These are phyloP conservation scores for Globisporangium cystogenes DNA, from an alignment of 352 stramenopile species.

Conservation along the genomic window DNA sequence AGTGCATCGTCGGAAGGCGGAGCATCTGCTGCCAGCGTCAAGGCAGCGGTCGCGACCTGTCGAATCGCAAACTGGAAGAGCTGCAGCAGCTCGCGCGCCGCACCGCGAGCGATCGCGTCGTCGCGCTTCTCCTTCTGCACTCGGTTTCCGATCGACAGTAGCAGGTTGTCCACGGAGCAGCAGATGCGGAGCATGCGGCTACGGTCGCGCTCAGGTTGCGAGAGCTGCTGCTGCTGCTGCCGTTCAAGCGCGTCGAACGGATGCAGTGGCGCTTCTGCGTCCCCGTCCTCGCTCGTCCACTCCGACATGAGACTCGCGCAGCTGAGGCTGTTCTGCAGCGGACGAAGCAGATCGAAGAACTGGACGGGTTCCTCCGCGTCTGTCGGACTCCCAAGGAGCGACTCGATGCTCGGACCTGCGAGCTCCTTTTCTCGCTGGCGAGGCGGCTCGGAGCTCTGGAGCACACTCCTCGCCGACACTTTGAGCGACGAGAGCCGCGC, in stretches of 20 bases:
- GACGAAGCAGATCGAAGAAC: slow-evolving; percentile 49
- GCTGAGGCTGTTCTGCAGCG: slow-evolving; percentile 53
- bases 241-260: neutral
- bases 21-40: neutral
- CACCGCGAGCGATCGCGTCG: slow-evolving; percentile 33
- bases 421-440: neutral
- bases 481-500: slow-evolving; percentile 13
- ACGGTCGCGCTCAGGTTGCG: slow-evolving; percentile 36
- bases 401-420: neutral
- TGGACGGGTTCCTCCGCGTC: slow-evolving; percentile 6
- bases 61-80: slow-evolving; percentile 43
- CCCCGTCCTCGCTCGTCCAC: slow-evolving; percentile 30
- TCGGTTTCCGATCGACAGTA: slow-evolving; percentile 43
- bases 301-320: slow-evolving; percentile 27
- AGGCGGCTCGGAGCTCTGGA: neutral
- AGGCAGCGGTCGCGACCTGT: slow-evolving; percentile 23
- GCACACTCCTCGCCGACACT: slow-evolving; percentile 5
- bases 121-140: slow-evolving; percentile 46
- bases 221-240: slow-evolving; percentile 15
- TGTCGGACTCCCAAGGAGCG: neutral
- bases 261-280: slow-evolving; percentile 14
- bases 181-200: slow-evolving; percentile 61
- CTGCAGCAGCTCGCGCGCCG: slow-evolving; percentile 34
- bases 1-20: neutral
- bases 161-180: slow-evolving; percentile 61